Conservation (phyloP, 768 basidiomycete species). For the Megacollybia marginata region DNA sequence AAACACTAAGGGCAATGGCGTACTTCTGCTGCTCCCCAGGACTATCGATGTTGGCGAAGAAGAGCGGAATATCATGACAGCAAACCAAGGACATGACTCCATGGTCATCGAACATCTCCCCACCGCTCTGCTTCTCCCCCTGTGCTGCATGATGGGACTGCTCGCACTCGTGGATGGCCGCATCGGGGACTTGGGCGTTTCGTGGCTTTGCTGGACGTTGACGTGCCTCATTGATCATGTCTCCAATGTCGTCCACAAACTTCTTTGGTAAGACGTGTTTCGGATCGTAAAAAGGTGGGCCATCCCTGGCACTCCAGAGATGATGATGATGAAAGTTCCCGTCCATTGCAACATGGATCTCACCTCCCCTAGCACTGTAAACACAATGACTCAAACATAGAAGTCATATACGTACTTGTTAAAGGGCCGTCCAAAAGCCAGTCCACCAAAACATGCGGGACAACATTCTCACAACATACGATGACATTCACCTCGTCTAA, state of each 20-base stretch:
- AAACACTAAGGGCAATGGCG: slow-evolving; percentile 22
- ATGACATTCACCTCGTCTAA: neutral
- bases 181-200: slow-evolving; percentile 19
- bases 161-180: slow-evolving; percentile 27
- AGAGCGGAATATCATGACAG: slow-evolving; percentile 27
- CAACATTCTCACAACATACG: neutral
- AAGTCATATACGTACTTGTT: neutral
- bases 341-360: slow-evolving; percentile 34
- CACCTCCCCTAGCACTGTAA: slow-evolving; percentile 21
- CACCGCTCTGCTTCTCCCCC: neutral
- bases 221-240: slow-evolving; percentile 13
- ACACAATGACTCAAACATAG: slow-evolving; percentile 6
- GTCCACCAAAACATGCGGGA: neutral
- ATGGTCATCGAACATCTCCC: slow-evolving; percentile 19
- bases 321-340: slow-evolving; percentile 31
- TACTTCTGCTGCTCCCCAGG: too few relatives aligned
- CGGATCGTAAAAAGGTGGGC: slow-evolving; percentile 23
- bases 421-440: neutral
- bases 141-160: slow-evolving; percentile 21
- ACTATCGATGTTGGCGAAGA: too few relatives aligned
- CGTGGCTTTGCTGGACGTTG: slow-evolving; percentile 7
- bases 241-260: slow-evolving; percentile 24
- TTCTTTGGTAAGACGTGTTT: slow-evolving; percentile 25
- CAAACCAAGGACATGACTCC: slow-evolving; percentile 32
- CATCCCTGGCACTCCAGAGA: slow-evolving; percentile 18